Evolutionary conservation across 2,329 filamentous ascomycete species (phyloP).

Genomic region (Pseudocercospora musae): DNA sequence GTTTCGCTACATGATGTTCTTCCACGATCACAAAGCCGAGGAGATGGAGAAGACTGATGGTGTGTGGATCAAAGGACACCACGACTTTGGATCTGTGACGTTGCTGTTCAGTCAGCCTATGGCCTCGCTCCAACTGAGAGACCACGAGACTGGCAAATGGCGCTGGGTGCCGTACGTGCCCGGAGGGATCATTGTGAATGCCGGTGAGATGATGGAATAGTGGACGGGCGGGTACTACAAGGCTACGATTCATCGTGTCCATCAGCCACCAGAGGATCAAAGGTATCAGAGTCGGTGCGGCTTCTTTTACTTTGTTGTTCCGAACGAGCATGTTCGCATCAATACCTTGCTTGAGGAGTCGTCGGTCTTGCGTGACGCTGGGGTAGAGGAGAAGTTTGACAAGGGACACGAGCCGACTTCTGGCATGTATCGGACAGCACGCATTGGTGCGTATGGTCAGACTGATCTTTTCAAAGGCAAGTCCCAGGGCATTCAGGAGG

Average conservation of each 20-base stretch:
- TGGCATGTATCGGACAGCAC: not conserved
- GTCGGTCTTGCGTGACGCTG: not conserved
- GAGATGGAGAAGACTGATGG: not conserved
- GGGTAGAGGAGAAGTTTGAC: not conserved
- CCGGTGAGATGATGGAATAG: conserved; percentile 38
- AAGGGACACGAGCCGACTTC: not conserved
- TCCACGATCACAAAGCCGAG: not conserved
- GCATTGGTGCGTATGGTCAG: not conserved
- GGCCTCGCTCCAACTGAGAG: conserved; percentile 38
- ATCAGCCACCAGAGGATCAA: conserved; percentile 47
- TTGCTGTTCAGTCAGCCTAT: conserved; percentile 41
- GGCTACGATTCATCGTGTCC: conserved; percentile 49
- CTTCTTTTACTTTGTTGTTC: not conserved
- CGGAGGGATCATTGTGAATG: conserved; percentile 38
- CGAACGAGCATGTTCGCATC: not conserved
- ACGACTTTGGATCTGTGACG: conserved; percentile 41
- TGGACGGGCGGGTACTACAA: conserved; percentile 44
- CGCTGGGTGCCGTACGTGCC: conserved; percentile 38
- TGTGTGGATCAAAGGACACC: conserved; percentile 29
- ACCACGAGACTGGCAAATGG: conserved; percentile 34
- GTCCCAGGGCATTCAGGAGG: not conserved
- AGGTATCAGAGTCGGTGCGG: not conserved
- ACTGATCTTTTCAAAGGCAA: not conserved
- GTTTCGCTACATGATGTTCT: not conserved
- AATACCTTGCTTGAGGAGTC: not conserved